Evolutionary conservation across 2,329 filamentous ascomycete genomes (phyloP).

Genomic region (Spiromastix sp.): DNA sequence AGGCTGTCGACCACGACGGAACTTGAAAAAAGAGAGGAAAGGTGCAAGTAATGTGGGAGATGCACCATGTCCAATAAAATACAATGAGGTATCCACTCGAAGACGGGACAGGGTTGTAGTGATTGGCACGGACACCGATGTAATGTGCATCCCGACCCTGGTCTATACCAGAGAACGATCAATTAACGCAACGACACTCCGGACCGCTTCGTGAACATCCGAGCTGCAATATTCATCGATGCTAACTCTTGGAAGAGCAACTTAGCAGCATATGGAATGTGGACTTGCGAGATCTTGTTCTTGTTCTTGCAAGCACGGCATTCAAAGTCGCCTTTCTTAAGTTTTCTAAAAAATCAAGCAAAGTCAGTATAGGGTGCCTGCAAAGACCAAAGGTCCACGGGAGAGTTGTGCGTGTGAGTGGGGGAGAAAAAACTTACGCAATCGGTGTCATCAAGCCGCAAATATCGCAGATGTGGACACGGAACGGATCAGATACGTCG

Average conservation of each 20-base stretch:
- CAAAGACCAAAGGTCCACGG: conserved; percentile 18
- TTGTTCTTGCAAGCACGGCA: conserved; percentile 98
- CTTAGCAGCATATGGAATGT: conserved; percentile 96
- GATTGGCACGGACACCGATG: no score
- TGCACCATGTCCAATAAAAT: no score
- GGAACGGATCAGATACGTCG: conserved; percentile 94
- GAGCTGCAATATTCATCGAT: conserved; percentile 95
- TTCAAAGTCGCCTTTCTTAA: conserved; percentile 92
- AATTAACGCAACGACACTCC: conserved; percentile 34
- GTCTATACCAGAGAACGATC: no score
- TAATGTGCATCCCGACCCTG: no score
- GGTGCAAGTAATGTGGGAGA: no score
- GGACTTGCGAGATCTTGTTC: conserved; percentile 94
- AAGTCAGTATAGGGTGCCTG: conserved; percentile 3
- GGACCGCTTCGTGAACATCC: conserved; percentile 77
- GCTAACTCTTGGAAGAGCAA: conserved; percentile 96
- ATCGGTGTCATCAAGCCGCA: conserved; percentile 98
- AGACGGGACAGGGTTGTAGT: no score
- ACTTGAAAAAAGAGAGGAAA: no score
- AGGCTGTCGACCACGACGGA: no score
- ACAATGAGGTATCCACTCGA: no score
- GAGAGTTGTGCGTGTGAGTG: background rate
- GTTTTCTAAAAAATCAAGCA: conserved; percentile 48
- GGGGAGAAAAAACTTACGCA: conserved; percentile 61
- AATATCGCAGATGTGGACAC: conserved; percentile 96